Conservation (phyloP, 192 early-diverging fungal genomes). For the Coemansia sp. region DNA sequence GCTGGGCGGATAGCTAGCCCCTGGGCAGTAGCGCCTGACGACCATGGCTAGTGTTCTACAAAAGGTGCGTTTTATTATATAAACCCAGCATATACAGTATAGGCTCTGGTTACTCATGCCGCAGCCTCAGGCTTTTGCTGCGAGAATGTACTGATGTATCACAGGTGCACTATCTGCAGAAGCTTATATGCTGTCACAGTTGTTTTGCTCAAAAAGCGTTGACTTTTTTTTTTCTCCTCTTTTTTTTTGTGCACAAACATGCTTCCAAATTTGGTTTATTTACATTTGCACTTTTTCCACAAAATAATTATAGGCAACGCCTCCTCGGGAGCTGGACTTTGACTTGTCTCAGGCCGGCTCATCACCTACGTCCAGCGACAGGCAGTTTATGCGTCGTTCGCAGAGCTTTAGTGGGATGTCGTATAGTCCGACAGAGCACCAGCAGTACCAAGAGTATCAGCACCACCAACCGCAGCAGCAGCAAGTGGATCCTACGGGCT, state of each 20-base stretch:
- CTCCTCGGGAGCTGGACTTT: slow-evolving; percentile 9
- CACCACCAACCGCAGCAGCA: not conserved
- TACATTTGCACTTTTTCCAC: not conserved
- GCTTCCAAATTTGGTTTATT: not conserved
- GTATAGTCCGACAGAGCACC: not conserved
- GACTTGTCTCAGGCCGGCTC: not conserved
- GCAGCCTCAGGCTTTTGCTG: not conserved
- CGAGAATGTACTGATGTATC: no score
- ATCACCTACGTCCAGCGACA: not conserved
- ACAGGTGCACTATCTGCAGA: no score
- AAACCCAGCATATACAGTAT: not conserved
- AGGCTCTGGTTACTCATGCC: not conserved
- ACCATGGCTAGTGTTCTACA: slow-evolving; percentile 2
- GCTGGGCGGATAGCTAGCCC: not conserved
- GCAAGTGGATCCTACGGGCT: not conserved
- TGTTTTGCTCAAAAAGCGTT: not conserved
- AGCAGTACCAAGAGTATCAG: not conserved
- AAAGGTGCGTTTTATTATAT: not conserved
- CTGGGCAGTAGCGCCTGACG: not conserved
- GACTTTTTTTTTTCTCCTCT: not conserved
- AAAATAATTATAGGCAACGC: not conserved
- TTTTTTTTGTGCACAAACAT: not conserved
- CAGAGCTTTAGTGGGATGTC: slow-evolving; percentile 22
- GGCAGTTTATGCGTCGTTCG: slow-evolving; percentile 15
- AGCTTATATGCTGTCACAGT: no score